These are phyloP conservation scores for Comarum palustre DNA, from an alignment of 306 rosid genomes.

Conservation along the genomic window DNA sequence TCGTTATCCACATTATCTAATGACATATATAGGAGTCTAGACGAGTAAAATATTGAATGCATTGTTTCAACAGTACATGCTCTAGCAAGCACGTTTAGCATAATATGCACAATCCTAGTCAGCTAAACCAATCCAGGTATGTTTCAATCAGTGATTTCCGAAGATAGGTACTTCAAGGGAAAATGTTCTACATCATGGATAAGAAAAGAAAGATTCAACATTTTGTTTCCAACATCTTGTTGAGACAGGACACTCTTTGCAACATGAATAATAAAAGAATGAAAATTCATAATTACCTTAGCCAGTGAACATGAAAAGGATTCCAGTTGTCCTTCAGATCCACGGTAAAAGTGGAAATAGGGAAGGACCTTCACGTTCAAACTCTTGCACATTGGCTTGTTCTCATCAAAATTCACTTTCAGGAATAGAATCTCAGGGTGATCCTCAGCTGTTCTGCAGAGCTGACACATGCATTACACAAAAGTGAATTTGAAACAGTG, in stretches of 20 bases:
- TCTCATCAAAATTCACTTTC: conserved; percentile 95
- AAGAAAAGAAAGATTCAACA: not conserved
- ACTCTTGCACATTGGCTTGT: conserved; percentile 95
- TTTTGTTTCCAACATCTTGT: not conserved
- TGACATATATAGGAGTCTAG: not conserved
- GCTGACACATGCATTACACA: conserved; percentile 54
- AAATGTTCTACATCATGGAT: not conserved
- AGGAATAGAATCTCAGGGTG: conserved; percentile 81
- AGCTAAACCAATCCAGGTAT: not conserved
- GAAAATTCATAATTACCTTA: conserved; percentile 48
- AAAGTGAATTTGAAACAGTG: conserved; percentile 10
- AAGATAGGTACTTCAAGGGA: not conserved
- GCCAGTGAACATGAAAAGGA: conserved; percentile 97
- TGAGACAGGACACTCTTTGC: not conserved
- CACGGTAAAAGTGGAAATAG: conserved; percentile 93
- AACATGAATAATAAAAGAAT: not conserved
- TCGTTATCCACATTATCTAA: not conserved
- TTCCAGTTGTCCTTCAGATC: conserved; percentile 88
- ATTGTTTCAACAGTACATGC: not conserved
- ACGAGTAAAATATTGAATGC: not conserved
- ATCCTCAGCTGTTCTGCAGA: conserved; percentile 93
- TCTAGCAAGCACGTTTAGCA: not conserved
- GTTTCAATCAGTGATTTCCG: not conserved
- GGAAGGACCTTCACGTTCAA: conserved; percentile 96
- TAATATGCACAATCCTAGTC: not conserved